Base-by-base conservation (phyloP, 2,329 filamentous ascomycete species). In the Neofusicoccum sp. region DNA sequence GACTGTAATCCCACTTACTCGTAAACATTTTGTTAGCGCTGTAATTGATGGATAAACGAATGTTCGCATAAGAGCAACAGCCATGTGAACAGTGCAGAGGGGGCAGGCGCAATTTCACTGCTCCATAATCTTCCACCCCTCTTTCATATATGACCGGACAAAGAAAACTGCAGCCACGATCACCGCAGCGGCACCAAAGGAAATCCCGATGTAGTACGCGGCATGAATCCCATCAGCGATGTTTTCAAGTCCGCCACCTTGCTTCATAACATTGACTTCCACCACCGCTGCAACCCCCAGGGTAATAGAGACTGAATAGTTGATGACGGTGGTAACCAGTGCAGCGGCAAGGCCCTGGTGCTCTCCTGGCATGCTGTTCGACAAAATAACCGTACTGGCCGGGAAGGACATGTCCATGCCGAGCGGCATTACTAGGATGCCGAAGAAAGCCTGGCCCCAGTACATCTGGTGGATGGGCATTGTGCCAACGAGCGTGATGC, bases 391-490 rank as follows among this genome's bases (percentile, higher is more conserved):
- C 1, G 57, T 63, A 9, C 38, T 44, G 3, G 59, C 62, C 12
- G 63, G 62, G 41, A 64, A 63, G 2, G 57, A 61, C 66, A 70
- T 65, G 56, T 76, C 71, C 71, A 74, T 73, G 28, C 69, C 70
- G 57, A 67, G 69, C 2, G 72, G 71, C 67, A 72, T 72, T 57
- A 74, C 67, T 63, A 74, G 63, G 44, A 73, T 70, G 34, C 67
- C 67, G 33, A 74, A 65, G 57, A 76, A 75, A 31, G 69, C 73
- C 45, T 74, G 71, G 1, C 68, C 67, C 71, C 72, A 75, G 66
- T 75, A 75, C 7, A 60, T 66, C 61, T 75, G 73, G 7, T 71
- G 63, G 14, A 68, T 65, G 8, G 73, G 73, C 65, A 67, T 65
- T 26, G 68, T 70, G 8, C 66, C 67, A 14, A 70, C 62, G 34